phyloP scores from a whole-genome alignment of 1,139 yeast species.

The Zygosaccharomyces pseudobailii region DNA sequence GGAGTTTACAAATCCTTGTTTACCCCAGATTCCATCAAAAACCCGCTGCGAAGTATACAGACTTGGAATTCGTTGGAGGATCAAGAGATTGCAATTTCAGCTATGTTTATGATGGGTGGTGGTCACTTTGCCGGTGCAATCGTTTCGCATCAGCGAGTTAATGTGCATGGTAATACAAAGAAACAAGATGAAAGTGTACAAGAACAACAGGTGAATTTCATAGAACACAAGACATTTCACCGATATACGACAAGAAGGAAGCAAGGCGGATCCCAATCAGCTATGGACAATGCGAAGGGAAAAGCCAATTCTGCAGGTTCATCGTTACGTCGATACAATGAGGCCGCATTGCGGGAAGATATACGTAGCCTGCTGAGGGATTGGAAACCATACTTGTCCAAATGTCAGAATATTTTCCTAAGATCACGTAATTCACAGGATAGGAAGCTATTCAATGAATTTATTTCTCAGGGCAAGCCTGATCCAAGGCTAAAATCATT shows the following conservation, averaged over 20 bases:
- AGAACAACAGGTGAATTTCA: slow-evolving; percentile 58
- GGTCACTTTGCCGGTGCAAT: slow-evolving; percentile 98
- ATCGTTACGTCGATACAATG: slow-evolving; percentile 81
- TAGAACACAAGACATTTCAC: slow-evolving; percentile 84
- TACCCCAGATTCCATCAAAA: slow-evolving; percentile 39
- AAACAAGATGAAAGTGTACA: slow-evolving; percentile 42
- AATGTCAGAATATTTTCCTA: slow-evolving; percentile 68
- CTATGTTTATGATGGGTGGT: slow-evolving; percentile 91
- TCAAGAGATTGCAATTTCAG: slow-evolving; percentile 43
- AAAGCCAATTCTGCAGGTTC: slow-evolving; percentile 98
- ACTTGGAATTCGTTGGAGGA: slow-evolving; percentile 28
- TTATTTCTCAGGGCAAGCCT: slow-evolving; percentile 42
- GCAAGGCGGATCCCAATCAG: slow-evolving; percentile 96
- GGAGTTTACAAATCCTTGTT: slow-evolving; percentile 72
- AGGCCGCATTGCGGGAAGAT: slow-evolving; percentile 74
- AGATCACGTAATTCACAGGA: slow-evolving; percentile 78
- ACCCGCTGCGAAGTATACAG: slow-evolving; percentile 30
- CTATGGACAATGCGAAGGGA: slow-evolving; percentile 87
- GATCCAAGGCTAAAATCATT: slow-evolving; percentile 61
- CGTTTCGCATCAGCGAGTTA: slow-evolving; percentile 59
- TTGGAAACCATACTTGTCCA: slow-evolving; percentile 59
- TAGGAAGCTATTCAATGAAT: slow-evolving; percentile 61
- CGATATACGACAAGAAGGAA: slow-evolving; percentile 93
- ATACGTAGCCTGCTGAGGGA: slow-evolving; percentile 58
- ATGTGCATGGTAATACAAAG: slow-evolving; percentile 46